Conservation (phyloP, 495 filamentous ascomycete species). For the Penicillium daleae region DNA sequence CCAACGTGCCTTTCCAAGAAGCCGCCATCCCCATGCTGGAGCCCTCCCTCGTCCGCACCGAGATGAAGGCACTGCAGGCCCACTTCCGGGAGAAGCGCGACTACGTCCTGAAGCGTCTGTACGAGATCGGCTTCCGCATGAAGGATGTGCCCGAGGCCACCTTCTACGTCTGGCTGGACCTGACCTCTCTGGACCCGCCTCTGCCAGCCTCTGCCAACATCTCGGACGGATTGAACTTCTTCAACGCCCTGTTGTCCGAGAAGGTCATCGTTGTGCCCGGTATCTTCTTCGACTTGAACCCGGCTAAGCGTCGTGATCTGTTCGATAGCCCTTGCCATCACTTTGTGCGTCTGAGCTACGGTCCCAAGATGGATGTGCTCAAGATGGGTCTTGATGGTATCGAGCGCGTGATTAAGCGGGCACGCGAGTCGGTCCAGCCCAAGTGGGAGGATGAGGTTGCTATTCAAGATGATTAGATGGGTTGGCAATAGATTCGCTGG, state of each 20-base stretch:
- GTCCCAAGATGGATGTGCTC: constrained; percentile 85
- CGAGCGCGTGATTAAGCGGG: constrained; percentile 67
- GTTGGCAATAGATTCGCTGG: neutral
- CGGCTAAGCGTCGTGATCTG: constrained; percentile 82
- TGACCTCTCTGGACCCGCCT: constrained; percentile 52
- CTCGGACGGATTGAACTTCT: constrained; percentile 93
- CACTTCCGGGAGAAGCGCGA: constrained; percentile 93
- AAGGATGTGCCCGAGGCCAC: constrained; percentile 82
- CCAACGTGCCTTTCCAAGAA: constrained; percentile 94
- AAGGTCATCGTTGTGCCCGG: constrained; percentile 95
- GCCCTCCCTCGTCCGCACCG: constrained; percentile 72
- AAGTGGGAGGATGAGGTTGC: constrained; percentile 49
- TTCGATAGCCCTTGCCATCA: constrained; percentile 97
- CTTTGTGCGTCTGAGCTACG: constrained; percentile 90
- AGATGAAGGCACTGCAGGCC: constrained; percentile 85
- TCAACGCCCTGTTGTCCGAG: constrained; percentile 87
- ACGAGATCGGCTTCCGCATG: constrained; percentile 82
- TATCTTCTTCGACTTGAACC: constrained; percentile 85
- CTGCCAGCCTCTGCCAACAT: constrained; percentile 61
- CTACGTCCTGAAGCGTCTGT: constrained; percentile 77
- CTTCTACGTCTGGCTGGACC: constrained; percentile 87
- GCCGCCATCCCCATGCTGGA: constrained; percentile 92
- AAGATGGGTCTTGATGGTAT: constrained; percentile 87
- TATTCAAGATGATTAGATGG: constrained; percentile 42
- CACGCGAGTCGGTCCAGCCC: constrained; percentile 36